A percentile compares a stretch with the other conserved stretches of the same genome.
Evolutionary conservation across 225 moss, liverwort and hornwort genomes (phyloP).

Genomic region (Pseudoscleropodium purum): DNA sequence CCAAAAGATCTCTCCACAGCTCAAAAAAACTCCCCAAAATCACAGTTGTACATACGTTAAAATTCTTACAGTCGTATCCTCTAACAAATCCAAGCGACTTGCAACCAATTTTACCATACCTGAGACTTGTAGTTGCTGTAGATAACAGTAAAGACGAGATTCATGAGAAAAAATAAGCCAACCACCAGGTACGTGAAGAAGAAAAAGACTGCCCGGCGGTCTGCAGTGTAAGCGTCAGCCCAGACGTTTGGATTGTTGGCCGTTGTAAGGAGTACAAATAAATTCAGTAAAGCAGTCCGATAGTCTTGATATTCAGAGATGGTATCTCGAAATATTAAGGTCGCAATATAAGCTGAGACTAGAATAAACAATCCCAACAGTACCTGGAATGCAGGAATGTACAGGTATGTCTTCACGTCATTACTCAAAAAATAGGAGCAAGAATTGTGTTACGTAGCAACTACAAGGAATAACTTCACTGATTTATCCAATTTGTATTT

Average conservation of each 20-base stretch:
- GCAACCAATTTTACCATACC: constrained; percentile 18
- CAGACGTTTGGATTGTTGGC: constrained; percentile 87
- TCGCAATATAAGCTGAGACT: constrained; percentile 62
- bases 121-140: constrained; percentile 78
- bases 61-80: background rate
- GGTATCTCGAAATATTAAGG: constrained; percentile 30
- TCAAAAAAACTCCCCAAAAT: background rate
- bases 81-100: background rate
- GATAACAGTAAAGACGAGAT: constrained; percentile 60
- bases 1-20: background rate
- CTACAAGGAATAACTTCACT: background rate
- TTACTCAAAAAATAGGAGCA: background rate
- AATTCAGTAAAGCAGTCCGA: constrained; percentile 45
- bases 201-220: constrained; percentile 53
- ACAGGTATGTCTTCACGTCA: background rate
- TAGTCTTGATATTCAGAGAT: constrained; percentile 49
- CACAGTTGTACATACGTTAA: background rate
- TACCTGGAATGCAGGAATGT: constrained; percentile 17
- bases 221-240: constrained; percentile 49
- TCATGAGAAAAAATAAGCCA: constrained; percentile 74
- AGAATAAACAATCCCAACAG: constrained; percentile 52
- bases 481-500: background rate
- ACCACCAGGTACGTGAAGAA: constrained; percentile 63
- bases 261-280: constrained; percentile 69
- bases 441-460: background rate